Evolutionary conservation across 2,329 filamentous ascomycete species (phyloP).

Genomic region (Calonectria hongkongensis): DNA sequence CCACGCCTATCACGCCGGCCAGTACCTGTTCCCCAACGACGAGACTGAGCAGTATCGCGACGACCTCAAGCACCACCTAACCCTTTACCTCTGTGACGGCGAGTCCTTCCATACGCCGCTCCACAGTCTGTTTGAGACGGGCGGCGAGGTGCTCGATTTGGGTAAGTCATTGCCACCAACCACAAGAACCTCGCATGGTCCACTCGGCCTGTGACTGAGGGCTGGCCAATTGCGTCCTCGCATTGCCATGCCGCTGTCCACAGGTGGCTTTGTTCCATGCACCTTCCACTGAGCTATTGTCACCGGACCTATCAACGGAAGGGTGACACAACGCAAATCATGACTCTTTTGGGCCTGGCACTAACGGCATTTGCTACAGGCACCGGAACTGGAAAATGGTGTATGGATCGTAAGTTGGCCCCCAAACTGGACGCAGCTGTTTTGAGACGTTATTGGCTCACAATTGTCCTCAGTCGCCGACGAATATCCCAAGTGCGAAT

Average conservation of each 20-base stretch:
- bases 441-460: conserved; percentile 36
- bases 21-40: conserved; percentile 67
- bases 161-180: conserved; percentile 58
- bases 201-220: conserved; percentile 12
- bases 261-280: conserved; percentile 15
- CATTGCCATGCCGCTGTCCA: neutral
- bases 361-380: conserved; percentile 56
- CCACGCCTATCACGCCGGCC: conserved; percentile 64
- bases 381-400: conserved; percentile 72
- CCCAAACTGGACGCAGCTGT: neutral
- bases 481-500: conserved; percentile 64
- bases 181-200: neutral
- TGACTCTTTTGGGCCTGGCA: neutral
- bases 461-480: conserved; percentile 64
- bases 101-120: conserved; percentile 67
- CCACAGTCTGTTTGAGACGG: conserved; percentile 59
- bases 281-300: neutral
- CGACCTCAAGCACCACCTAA: conserved; percentile 64
- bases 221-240: conserved; percentile 19
- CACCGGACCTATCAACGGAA: conserved; percentile 3
- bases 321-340: neutral
- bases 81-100: conserved; percentile 62
- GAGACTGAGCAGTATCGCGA: conserved; percentile 65
- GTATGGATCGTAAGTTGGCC: conserved; percentile 67
- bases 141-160: conserved; percentile 68